Evolutionary conservation across 73 alveolate genomes (phyloP).

Genomic region (Symbiodinium natans): DNA sequence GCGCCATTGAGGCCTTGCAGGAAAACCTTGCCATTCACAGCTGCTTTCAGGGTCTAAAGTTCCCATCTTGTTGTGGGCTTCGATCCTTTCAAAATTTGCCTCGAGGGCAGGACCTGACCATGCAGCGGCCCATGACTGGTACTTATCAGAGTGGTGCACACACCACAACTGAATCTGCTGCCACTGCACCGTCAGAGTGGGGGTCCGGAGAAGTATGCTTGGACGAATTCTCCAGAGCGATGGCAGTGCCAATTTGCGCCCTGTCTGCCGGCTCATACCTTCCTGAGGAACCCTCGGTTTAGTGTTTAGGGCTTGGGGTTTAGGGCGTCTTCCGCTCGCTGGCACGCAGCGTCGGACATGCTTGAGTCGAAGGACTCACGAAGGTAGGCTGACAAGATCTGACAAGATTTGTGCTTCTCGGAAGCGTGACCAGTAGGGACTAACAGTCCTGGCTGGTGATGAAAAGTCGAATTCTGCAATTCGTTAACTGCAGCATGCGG

Average conservation of each 20-base stretch:
- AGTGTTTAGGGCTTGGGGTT: background rate
- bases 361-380: background rate
- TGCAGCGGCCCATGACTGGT: too few relatives aligned
- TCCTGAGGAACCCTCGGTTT: background rate
- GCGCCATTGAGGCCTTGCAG: background rate
- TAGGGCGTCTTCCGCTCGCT: too few relatives aligned
- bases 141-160: background rate
- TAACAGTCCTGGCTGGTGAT: background rate
- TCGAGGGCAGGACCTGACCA: background rate
- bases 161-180: background rate
- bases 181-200: background rate
- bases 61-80: background rate
- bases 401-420: background rate
- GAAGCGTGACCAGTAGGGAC: background rate
- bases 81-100: background rate
- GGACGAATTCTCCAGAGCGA: background rate
- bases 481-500: background rate
- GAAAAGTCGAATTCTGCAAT: background rate
- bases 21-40: background rate
- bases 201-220: too few relatives aligned
- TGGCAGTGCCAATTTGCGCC: background rate
- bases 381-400: background rate
- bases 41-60: background rate
- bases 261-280: background rate
- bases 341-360: too few relatives aligned